Percentiles rank a stretch among this genome's conserved stretches.
Evolutionary conservation across 768 basidiomycete genomes (phyloP).

Genomic region (Tremella yokohamensis): DNA sequence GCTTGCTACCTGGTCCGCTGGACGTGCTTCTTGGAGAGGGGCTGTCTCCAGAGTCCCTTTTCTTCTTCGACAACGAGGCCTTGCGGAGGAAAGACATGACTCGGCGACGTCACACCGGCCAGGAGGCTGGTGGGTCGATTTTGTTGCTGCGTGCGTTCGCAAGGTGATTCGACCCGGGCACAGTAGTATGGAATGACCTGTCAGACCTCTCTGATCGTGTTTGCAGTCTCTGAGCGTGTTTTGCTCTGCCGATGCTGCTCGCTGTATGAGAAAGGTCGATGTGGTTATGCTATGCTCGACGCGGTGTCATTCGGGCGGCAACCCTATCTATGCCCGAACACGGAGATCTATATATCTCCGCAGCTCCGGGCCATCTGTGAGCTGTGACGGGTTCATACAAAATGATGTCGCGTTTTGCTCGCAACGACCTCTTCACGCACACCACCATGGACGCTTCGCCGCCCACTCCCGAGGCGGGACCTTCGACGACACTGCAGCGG

Average conservation of each 20-base stretch:
- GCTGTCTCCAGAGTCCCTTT: slow-evolving; percentile 15
- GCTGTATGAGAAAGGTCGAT: too few species aligned
- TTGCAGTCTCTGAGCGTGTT: too few species aligned
- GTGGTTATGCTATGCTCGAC: too few species aligned
- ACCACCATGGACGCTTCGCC: background rate
- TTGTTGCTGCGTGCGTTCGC: too few species aligned
- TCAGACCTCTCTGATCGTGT: too few species aligned
- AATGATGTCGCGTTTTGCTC: background rate
- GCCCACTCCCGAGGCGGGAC: background rate
- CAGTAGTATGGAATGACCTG: too few species aligned
- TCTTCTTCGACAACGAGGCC: slow-evolving; percentile 34
- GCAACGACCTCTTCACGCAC: background rate
- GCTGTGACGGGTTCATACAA: background rate
- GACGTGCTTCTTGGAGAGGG: slow-evolving; percentile 6
- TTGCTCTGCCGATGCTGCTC: too few species aligned
- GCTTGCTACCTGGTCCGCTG: slow-evolving; percentile 12
- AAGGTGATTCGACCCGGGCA: too few species aligned
- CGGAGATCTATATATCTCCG: slow-evolving; percentile 1
- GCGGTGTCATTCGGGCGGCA: too few species aligned
- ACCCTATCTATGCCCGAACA: background rate
- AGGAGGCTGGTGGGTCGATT: too few species aligned
- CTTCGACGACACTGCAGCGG: background rate
- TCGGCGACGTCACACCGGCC: too few species aligned
- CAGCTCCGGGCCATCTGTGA: background rate
- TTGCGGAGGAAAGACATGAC: slow-evolving; percentile 34